Evolutionary conservation across 2,329 filamentous ascomycete species (phyloP), one percentile per base, ranked within the genome.

Genomic region (Coniochaeta ligniaria): DNA sequence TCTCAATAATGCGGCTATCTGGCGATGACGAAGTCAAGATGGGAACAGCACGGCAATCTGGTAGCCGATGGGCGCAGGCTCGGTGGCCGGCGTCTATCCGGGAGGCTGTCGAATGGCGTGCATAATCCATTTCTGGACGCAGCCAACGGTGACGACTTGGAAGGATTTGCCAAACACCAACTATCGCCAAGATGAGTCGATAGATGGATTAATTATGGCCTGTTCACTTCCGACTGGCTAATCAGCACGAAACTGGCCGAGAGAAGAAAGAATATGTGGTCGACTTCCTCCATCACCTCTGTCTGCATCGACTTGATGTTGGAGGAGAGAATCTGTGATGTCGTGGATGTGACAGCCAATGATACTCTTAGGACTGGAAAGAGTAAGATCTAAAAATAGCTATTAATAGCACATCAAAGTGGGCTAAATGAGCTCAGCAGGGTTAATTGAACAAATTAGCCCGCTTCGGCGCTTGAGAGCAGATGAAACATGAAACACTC

Each of bases 331-430:
- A 47, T 24, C 43, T 22, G 22, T 24, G 11, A 47, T 20, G n/a
- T 22, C 43, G 35, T 31, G 56, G 5, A 58, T 16, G 36, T 57
- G 56, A 57, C 54, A 35, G 54, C 54, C 28, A 47, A 47, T 50
- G 26, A 52, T 26, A n/a, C 11, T 6, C 22, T 16, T 5, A 35
- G 43, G 3, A 47, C 5, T 7, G 35, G 35, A 5, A 6, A 17
- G 12, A 31, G 24, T 52, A 17, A 59, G 54, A 57, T 57, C 66
- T 67, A 67, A 65, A 67, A 68, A 67, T 67, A 67, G 63, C 63
- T 66, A 66, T 64, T 67, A 66, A 68, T 68, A 69, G 63, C 60
- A 60, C 22, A 36, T 50, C 59, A 55, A 64, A 65, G 62, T 61
- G 67, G 66, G 67, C 65, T 63, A 68, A 68, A 61, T 64, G 28